Base-by-base conservation (phyloP, 1,284 basidiomycete genomes). In the Xanthoconium separans region DNA sequence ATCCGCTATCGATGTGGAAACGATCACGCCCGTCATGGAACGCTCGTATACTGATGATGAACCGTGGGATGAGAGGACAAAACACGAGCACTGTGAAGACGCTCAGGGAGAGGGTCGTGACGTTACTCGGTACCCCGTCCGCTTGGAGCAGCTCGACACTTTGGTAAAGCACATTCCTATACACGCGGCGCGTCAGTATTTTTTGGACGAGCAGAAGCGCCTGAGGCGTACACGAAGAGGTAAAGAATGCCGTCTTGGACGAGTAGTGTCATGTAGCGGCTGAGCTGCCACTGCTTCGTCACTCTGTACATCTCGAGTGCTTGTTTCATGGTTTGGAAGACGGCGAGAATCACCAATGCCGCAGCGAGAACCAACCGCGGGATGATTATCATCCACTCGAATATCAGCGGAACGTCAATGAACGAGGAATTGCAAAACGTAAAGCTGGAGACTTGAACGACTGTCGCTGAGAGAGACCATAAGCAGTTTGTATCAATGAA, bases 211-310 rank as follows among this genome's bases (percentile, higher is more conserved):
- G 34, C 6, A 16, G 34, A 2, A 16, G 12, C 3, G 34, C 34
- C 16, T 7, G 8, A 16, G 20, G 39, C 41, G 2, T 44, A 54
- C 50, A 27, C 3, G 8, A 45, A 2, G 16, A 54, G 45, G 16
- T 53, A 54, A 15, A 54, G 1, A 6, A 53, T 45, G 1, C 53
- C 50, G 29, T 54, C 50, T 31, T 15, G 20, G 12, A 40, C n/a
- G 12, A 54, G 15, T 8, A 20, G 12, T 8, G 36, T 42, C n/a
- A 54, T 40, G 12, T 18, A 45, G 5, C 34, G 18, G 16, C 45
- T 53, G 2, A 16, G n/a, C 4, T 45, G 31, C 50, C 53, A 54
- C 0, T 31, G 24, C 5, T 40, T 41, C 8, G 53, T 54, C 6
- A 31, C 53, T n/a, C 33, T 53, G 18, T 54, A 30, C 37, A 45